Base-by-base conservation (phyloP, 192 early-diverging fungal genomes). In the Funneliformis geosporum region DNA sequence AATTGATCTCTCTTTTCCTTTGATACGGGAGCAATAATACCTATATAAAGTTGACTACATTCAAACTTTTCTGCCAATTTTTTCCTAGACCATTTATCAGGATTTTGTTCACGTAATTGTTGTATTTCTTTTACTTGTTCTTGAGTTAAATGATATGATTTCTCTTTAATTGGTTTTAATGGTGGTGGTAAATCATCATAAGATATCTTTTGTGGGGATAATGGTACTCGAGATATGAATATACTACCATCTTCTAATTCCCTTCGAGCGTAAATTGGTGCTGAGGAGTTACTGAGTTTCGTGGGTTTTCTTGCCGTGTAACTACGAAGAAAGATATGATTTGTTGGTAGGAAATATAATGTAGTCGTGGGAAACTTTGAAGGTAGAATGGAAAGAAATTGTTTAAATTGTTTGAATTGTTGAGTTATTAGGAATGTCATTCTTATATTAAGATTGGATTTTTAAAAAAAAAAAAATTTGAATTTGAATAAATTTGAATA, bases 41-140 rank as follows among this genome's bases (percentile, higher is more conserved):
- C 71, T 14, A 87, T 65, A 80, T 83, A 85, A n/a, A 83, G 64
- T 28, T 74, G 60, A 42, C 80, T 82, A 75, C 86, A 87, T n/a
- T 73, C 65, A 64, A 83, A 87, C 28, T 83, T 83, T 42, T 83
- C 60, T 46, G 84, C 84, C 16, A 87, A 73, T 59, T 73, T 75
- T 33, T 78, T 82, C 55, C 79, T 70, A 25, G 84, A 80, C 84
- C 84, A 87, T 61, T 71, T 76, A 10, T 18, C 40, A 16, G 86
- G 86, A 80, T 87, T 80, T 55, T 71, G 18, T 44, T 59, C 12
- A 75, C 86, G 70, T 38, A 87, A 79, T 46, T 74, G 64, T 42
- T 76, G 80, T 23, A 87, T 78, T 55, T 83, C 81, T 4, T 60
- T 75, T 44, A 85, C 80, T 44, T 83, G 65, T 10, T 50, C 75